Base-by-base conservation (phyloP, 257 asterid genomes). In the Przewalskia tangutica region DNA sequence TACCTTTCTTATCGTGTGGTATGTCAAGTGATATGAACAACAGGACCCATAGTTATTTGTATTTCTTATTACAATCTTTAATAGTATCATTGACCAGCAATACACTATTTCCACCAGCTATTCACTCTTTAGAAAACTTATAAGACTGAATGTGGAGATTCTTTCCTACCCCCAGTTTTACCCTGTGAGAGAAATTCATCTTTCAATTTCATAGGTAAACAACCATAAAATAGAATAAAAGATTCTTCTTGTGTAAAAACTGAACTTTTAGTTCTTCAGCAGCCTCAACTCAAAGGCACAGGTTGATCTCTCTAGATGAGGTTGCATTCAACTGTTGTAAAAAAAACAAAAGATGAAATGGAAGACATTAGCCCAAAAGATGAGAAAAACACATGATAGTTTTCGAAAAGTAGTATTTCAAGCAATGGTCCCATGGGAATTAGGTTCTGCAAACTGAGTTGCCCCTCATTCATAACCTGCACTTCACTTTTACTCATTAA, bases 1-100 rank as follows among this genome's bases (percentile, higher is more conserved):
- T 93, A 91, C 97, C 54, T 95, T 95, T 85, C 97, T 95, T 27
- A 89, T 93, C 36, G 97, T 95, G 84, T 95, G 98, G 98, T 95
- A 80, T 64, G 84, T 90, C 53, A 12, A 44, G 34, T 40, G 80
- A 54, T 46, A 6, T 14, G 59, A 7, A 42, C 3, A 2, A 48
- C 5, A 14, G 36, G 20, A 34, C 55, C 7, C 62, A 13, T 48
- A 32, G 7, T 79, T 40, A 23, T 20, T 48, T 64, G 23, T 58
- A 27, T 32, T 38, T 66, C 71, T 64, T 18, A 8, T 44, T 32
- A 18, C 18, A 5, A 10, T 68, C 5, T 73, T 55, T 38, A 7
- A 8, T 18, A 23, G 80, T 54, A 48, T 36, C 0, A 20, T 63
- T 27, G 40, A 48, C 20, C 79, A 46, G 20, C 6, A 3, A 46